These are phyloP conservation scores for Neonectria sp. DNA, from an alignment of 2,329 filamentous ascomycete species.

Conservation along the genomic window DNA sequence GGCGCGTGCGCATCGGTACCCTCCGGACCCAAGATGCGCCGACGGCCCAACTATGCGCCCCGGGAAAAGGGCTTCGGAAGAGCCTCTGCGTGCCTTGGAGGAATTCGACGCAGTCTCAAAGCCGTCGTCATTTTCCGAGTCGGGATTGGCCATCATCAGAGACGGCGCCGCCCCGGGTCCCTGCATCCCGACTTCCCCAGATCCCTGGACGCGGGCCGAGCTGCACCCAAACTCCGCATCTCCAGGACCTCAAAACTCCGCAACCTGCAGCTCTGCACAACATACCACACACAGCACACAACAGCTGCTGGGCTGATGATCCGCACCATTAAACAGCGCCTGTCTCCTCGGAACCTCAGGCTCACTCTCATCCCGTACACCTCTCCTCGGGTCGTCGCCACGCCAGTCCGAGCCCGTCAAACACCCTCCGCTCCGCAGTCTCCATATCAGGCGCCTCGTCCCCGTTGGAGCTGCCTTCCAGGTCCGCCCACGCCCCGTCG, in stretches of 20 bases:
- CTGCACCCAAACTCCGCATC: constrained; percentile 38
- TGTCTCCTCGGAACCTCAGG: not conserved
- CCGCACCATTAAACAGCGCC: not conserved
- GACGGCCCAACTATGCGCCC: constrained; percentile 40
- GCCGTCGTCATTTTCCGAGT: not conserved
- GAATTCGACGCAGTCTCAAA: constrained; percentile 4
- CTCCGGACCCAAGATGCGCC: constrained; percentile 26
- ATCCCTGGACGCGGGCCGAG: constrained; percentile 1
- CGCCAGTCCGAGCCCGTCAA: constrained; percentile 80
- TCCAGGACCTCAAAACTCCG: constrained; percentile 35
- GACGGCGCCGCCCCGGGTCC: not conserved
- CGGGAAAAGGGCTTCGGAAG: constrained; percentile 13
- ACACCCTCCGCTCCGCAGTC: constrained; percentile 85
- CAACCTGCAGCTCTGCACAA: not conserved
- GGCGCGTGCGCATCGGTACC: constrained; percentile 2
- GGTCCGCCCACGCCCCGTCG: constrained; percentile 79
- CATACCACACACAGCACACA: not conserved
- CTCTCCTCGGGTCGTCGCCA: constrained; percentile 78
- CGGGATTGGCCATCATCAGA: not conserved
- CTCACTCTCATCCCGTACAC: constrained; percentile 72
- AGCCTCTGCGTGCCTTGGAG: constrained; percentile 1
- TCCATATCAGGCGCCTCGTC: constrained; percentile 73
- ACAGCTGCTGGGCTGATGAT: not conserved
- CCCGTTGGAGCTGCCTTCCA: constrained; percentile 66
- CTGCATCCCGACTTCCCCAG: not conserved